Percentiles rank a stretch among this genome's conserved stretches.
Evolutionary conservation across 345 rosid genomes (phyloP).

Genomic region (Eucalyptus marginata): DNA sequence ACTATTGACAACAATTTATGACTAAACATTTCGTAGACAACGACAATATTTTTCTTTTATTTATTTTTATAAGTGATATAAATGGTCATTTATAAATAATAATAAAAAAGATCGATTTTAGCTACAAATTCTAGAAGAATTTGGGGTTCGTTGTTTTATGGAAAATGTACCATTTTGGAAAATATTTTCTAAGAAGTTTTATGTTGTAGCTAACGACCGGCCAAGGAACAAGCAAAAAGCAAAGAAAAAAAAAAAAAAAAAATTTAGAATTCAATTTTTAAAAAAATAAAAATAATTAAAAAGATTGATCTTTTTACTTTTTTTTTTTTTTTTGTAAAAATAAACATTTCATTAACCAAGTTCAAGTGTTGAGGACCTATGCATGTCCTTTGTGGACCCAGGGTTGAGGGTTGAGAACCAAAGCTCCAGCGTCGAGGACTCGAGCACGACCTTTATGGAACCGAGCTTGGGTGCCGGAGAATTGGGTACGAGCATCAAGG

Average conservation of each 20-base stretch:
- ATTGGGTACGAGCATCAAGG: rapidly evolving
- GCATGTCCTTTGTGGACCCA: rapidly evolving
- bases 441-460: not conserved
- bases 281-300: no score
- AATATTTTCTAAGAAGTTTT: not conserved
- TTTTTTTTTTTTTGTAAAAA: no score
- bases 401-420: no score
- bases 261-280: rapidly evolving
- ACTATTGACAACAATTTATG: not conserved
- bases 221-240: not conserved
- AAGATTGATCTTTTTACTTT: no score
- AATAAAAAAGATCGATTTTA: no score
- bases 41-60: rapidly evolving
- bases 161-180: not conserved
- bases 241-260: no score
- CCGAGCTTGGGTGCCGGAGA: rapidly evolving
- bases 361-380: not conserved
- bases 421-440: not conserved
- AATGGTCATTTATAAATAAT: no score
- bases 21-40: not conserved
- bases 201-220: rapidly evolving
- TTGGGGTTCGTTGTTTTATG: not conserved
- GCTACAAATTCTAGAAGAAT: not conserved
- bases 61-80: no score
- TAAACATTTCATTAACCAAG: not conserved